Conservation (phyloP, 768 basidiomycete genomes). For the Psilocybe subaeruginosa region DNA sequence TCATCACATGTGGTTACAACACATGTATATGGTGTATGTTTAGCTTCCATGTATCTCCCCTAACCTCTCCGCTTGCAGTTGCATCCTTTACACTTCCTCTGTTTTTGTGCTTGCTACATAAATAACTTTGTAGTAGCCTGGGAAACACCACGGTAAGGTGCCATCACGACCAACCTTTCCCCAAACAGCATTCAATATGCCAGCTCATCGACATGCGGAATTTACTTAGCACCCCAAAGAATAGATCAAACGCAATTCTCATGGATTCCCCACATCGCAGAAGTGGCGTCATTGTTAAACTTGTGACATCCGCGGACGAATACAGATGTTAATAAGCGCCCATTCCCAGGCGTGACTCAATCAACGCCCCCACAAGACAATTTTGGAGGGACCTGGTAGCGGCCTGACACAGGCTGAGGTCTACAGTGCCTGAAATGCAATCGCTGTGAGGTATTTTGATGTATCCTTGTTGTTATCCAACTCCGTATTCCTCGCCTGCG, state of each 20-base stretch:
- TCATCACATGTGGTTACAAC: constrained; percentile 6
- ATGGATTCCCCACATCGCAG: background rate
- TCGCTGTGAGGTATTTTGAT: too few relatives aligned
- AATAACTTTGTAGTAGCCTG: background rate
- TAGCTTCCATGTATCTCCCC: background rate
- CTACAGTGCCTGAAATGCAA: too few relatives aligned
- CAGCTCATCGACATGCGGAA: background rate
- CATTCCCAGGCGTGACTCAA: background rate
- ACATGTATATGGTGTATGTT: background rate
- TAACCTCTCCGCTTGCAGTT: background rate
- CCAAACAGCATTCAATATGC: background rate
- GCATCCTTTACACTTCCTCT: background rate
- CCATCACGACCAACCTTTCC: too few relatives aligned
- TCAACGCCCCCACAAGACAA: too few relatives aligned
- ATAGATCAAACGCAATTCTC: background rate
- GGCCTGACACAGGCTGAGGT: too few relatives aligned
- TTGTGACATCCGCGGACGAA: background rate
- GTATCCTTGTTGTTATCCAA: too few relatives aligned
- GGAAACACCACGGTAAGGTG: too few relatives aligned
- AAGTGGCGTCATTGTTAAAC: background rate
- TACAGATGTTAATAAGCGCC: background rate
- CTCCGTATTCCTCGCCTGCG: background rate
- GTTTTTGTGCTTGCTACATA: background rate
- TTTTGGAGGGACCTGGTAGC: too few relatives aligned
- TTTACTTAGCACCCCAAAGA: background rate